These are phyloP conservation scores for Aspergillus affinis DNA, from an alignment of 495 filamentous ascomycete genomes.

Conservation along the genomic window DNA sequence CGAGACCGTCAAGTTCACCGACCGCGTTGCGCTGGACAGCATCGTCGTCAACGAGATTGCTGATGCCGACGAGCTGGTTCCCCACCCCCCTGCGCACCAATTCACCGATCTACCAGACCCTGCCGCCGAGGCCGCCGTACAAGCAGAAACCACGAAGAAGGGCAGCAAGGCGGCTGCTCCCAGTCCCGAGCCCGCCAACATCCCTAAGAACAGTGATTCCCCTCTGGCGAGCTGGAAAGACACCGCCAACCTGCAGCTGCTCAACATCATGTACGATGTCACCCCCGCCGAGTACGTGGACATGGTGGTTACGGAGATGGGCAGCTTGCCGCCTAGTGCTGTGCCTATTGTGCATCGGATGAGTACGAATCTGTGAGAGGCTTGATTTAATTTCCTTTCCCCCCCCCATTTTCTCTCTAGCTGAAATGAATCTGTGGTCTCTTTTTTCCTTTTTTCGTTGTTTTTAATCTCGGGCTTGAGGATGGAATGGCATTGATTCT, in stretches of 20 bases:
- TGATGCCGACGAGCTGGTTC: slow-evolving; percentile 60
- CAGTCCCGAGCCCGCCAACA: slow-evolving; percentile 26
- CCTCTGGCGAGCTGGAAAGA: slow-evolving; percentile 59
- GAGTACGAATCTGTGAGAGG: slow-evolving; percentile 43
- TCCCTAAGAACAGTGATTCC: slow-evolving; percentile 23
- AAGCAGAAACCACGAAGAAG: slow-evolving; percentile 32
- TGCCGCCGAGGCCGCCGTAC: slow-evolving; percentile 22
- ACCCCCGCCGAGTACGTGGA: slow-evolving; percentile 87
- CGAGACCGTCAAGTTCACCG: slow-evolving; percentile 94
- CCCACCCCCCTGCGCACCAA: slow-evolving; percentile 31
- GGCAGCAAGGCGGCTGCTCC: slow-evolving; percentile 38
- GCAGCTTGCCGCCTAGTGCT: slow-evolving; percentile 80
- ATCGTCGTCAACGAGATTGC: slow-evolving; percentile 94
- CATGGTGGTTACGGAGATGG: slow-evolving; percentile 89
- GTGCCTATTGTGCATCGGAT: slow-evolving; percentile 58
- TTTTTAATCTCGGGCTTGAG: neutral
- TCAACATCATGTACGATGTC: slow-evolving; percentile 90
- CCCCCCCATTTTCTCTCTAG: neutral
- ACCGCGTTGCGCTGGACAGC: slow-evolving; percentile 83
- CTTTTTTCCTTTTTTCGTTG: neutral
- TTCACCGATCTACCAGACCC: slow-evolving; percentile 39
- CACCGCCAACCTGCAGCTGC: slow-evolving; percentile 62
- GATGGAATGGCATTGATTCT: neutral
- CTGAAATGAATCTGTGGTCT: slow-evolving; percentile 2
- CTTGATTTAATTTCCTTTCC: neutral